phyloP scores from a whole-genome alignment of 1,284 basidiomycete genomes.

The Porogramme epimiltina region DNA sequence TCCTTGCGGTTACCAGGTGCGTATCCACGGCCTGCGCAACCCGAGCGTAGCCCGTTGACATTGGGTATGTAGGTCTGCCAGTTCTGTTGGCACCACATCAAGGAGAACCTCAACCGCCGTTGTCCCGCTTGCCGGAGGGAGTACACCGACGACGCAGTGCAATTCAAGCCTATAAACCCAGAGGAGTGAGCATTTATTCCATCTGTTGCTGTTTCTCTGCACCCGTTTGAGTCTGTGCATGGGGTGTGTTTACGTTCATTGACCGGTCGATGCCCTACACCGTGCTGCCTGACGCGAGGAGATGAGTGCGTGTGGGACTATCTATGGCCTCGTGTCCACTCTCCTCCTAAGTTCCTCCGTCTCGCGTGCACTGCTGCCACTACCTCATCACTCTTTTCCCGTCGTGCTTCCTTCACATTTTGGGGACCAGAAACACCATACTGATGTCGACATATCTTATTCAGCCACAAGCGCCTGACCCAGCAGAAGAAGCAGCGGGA shows the following conservation, averaged over 20 bases:
- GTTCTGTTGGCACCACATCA: constrained; percentile 99
- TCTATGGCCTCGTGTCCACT: too few relatives aligned
- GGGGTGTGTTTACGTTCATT: too few relatives aligned
- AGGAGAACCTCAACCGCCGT: constrained; percentile 92
- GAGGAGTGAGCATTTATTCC: constrained; percentile 81
- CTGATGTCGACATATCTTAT: constrained; percentile 17
- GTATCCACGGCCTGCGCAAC: constrained; percentile 18
- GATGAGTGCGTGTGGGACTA: too few relatives aligned
- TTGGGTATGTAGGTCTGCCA: constrained; percentile 80
- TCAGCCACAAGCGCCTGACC: constrained; percentile 91
- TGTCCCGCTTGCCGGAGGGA: constrained; percentile 96
- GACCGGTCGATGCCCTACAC: too few relatives aligned
- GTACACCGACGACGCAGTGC: constrained; percentile 92
- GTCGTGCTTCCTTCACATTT: too few relatives aligned
- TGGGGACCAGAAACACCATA: not conserved
- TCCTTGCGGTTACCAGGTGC: constrained; percentile 96
- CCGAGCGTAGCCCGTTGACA: not conserved
- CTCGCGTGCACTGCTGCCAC: too few relatives aligned
- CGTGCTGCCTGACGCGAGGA: too few relatives aligned
- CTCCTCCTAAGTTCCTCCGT: too few relatives aligned
- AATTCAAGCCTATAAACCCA: constrained; percentile 94
- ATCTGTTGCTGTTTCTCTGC: too few relatives aligned
- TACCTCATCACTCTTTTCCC: too few relatives aligned
- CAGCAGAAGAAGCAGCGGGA: constrained; percentile 95
- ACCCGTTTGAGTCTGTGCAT: too few relatives aligned